These are phyloP conservation scores for Pyracantha coccinea DNA, from an alignment of 331 rosid genomes.

Conservation along the genomic window DNA sequence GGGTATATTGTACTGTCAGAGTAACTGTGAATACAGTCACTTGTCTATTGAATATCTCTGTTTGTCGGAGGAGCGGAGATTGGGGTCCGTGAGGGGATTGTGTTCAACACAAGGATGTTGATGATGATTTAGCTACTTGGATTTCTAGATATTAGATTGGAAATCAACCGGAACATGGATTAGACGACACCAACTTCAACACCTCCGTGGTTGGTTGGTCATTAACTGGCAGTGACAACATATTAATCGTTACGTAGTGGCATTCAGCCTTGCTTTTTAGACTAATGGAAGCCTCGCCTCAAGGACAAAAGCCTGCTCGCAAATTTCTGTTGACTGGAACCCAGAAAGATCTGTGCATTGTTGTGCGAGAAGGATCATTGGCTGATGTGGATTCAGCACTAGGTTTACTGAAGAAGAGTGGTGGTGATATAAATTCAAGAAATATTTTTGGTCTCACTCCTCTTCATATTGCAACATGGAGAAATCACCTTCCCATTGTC, in stretches of 20 bases:
- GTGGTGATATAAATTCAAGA: slow-evolving; percentile 70
- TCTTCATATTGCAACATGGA: slow-evolving; percentile 93
- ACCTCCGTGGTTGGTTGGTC: background rate
- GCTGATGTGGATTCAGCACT: slow-evolving; percentile 65
- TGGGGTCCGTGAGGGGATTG: slow-evolving; percentile 21
- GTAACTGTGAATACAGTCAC: slow-evolving; percentile 12
- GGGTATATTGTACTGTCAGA: slow-evolving; percentile 7
- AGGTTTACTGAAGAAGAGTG: slow-evolving; percentile 63
- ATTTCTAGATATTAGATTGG: background rate
- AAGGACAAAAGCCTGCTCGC: slow-evolving; percentile 57
- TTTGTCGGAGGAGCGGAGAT: slow-evolving; percentile 12
- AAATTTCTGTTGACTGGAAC: slow-evolving; percentile 29
- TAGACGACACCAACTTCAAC: slow-evolving; percentile 20
- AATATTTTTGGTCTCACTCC: slow-evolving; percentile 76
- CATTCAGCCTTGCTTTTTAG: background rate
- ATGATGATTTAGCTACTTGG: slow-evolving; percentile 15
- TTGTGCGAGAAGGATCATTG: slow-evolving; percentile 64
- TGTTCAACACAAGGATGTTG: slow-evolving; percentile 11
- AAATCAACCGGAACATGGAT: slow-evolving; percentile 19
- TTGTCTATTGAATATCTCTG: slow-evolving; percentile 7
- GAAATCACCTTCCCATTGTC: slow-evolving; percentile 85
- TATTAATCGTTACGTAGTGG: slow-evolving; percentile 1
- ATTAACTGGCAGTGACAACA: background rate
- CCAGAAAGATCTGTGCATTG: slow-evolving; percentile 64
- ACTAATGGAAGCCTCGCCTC: slow-evolving; percentile 60